These are phyloP conservation scores for Alnus rubra DNA, from an alignment of 306 rosid species.

Conservation along the genomic window DNA sequence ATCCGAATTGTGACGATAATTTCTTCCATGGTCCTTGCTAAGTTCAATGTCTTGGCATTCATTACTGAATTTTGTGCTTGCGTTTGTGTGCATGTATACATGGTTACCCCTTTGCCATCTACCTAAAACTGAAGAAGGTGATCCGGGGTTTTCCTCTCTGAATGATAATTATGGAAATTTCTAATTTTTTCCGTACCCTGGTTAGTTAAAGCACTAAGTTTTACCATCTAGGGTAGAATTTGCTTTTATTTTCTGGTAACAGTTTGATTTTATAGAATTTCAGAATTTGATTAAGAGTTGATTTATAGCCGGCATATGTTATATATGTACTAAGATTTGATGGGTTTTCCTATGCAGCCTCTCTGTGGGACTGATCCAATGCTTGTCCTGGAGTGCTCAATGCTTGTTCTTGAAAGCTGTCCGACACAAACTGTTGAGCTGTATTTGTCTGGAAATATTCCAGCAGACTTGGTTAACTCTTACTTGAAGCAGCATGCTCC, in stretches of 20 bases:
- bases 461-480: slow-evolving; percentile 94
- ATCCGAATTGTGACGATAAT: slow-evolving; percentile 10
- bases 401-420: slow-evolving; percentile 96
- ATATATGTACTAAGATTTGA: slow-evolving; percentile 15
- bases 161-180: neutral
- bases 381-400: slow-evolving; percentile 89
- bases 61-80: neutral
- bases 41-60: slow-evolving; percentile 9
- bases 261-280: slow-evolving; percentile 2
- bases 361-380: slow-evolving; percentile 91
- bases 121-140: slow-evolving; percentile 11
- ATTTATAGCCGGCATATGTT: neutral
- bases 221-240: neutral
- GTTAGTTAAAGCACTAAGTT: neutral
- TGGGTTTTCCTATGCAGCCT: slow-evolving; percentile 66
- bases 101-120: slow-evolving; percentile 18
- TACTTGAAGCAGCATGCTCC: slow-evolving; percentile 98
- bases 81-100: neutral
- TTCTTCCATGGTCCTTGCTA: slow-evolving; percentile 12
- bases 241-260: neutral
- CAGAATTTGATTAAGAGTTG: neutral
- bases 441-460: slow-evolving; percentile 92
- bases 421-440: slow-evolving; percentile 94
- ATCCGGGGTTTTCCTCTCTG: neutral
- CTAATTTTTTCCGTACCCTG: neutral